These are phyloP conservation scores for Ligustrum vulgare DNA, from an alignment of 257 asterid genomes.

Conservation along the genomic window DNA sequence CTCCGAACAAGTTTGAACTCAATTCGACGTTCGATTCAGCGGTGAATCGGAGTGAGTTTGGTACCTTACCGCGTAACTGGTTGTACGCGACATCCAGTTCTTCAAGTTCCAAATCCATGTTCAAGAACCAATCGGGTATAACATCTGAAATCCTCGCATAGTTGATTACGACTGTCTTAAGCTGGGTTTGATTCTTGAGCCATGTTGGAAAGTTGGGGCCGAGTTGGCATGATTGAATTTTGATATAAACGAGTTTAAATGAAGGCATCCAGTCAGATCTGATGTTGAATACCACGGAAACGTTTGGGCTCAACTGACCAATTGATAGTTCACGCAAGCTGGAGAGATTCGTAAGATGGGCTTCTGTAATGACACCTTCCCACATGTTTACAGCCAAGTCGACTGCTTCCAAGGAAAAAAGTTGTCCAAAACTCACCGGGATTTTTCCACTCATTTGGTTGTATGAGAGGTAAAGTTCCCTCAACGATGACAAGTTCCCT, in stretches of 20 bases:
- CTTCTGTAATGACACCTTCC: conserved; percentile 43
- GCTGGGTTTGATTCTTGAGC: conserved; percentile 31
- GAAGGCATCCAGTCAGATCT: conserved; percentile 33
- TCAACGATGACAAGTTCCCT: conserved; percentile 32
- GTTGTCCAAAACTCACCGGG: conserved; percentile 33
- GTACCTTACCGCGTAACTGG: conserved; percentile 30
- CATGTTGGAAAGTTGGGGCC: conserved; percentile 41
- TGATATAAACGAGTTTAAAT: conserved; percentile 30
- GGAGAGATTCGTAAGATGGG: conserved; percentile 33
- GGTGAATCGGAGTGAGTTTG: conserved; percentile 23
- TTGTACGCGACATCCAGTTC: conserved; percentile 34
- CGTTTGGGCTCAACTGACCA: conserved; percentile 16
- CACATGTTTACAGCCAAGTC: conserved; percentile 29
- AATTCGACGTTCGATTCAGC: conserved; percentile 22
- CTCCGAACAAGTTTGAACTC: conserved; percentile 27
- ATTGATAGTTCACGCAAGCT: conserved; percentile 32
- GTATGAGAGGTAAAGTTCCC: conserved; percentile 27
- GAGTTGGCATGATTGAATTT: conserved; percentile 30
- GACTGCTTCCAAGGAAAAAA: conserved; percentile 22
- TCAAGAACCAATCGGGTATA: conserved; percentile 38
- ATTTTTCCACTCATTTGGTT: conserved; percentile 35
- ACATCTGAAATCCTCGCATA: conserved; percentile 26
- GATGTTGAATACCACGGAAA: conserved; percentile 32
- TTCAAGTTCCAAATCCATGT: conserved; percentile 26
- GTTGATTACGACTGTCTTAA: conserved; percentile 25